Evolutionary conservation across 2,329 filamentous ascomycete species (phyloP).

Genomic region (Scorias spongiosa): DNA sequence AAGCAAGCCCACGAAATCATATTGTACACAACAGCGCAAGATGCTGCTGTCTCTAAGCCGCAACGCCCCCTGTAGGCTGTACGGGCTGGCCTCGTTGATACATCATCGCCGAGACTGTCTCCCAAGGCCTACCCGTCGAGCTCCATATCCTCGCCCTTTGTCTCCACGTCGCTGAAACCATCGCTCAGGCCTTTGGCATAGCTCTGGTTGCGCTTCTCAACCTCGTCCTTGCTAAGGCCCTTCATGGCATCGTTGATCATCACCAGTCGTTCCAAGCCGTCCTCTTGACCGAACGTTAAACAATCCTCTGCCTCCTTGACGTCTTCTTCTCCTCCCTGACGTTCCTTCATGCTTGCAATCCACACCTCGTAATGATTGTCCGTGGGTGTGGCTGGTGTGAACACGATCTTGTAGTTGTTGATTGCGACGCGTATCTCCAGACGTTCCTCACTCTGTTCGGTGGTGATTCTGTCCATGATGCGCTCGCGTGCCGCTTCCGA

Average conservation of each 20-base stretch:
- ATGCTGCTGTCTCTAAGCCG: no score
- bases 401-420: constrained; percentile 27
- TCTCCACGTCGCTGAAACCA: constrained; percentile 5
- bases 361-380: constrained; percentile 25
- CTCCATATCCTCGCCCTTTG: constrained; percentile 8
- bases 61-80: no score
- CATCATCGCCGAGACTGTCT: no score
- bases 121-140: no score
- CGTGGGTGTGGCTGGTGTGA: constrained; percentile 15
- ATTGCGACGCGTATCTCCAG: constrained; percentile 30
- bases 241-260: constrained; percentile 33
- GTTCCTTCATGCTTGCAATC: constrained; percentile 21
- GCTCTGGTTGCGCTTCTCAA: constrained; percentile 27
- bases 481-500: constrained; percentile 5
- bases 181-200: constrained; percentile 12
- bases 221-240: constrained; percentile 29
- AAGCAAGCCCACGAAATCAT: no score
- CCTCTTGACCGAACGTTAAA: constrained; percentile 20
- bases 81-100: no score
- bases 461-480: constrained; percentile 12
- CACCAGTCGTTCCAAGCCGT: constrained; percentile 26
- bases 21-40: no score
- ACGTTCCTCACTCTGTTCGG: constrained; percentile 24
- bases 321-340: constrained; percentile 21
- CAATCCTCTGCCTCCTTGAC: constrained; percentile 19